Conservation (phyloP, 2,329 filamentous ascomycete genomes). For the Alternaria sp. region DNA sequence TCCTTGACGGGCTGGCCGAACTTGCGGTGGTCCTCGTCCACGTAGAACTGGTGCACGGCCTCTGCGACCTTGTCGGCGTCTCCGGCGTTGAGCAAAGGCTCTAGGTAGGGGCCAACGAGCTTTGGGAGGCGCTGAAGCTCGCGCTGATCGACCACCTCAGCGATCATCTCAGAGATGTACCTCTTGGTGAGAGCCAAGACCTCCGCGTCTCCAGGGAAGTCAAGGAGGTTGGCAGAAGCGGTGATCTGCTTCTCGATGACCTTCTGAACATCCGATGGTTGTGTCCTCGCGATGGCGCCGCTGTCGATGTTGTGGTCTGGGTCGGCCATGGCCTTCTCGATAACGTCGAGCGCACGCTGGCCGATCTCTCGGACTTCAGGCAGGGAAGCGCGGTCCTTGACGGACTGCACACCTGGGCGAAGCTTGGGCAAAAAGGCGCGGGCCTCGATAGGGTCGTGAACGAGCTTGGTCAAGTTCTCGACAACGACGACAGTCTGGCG, state of each 20-base stretch:
- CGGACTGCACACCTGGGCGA: conserved; percentile 88
- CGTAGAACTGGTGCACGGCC: conserved; percentile 76
- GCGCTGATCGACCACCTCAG: conserved; percentile 85
- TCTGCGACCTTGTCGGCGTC: conserved; percentile 71
- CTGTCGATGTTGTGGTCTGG: conserved; percentile 61
- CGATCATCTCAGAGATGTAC: conserved; percentile 84
- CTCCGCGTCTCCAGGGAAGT: conserved; percentile 65
- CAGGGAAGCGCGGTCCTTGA: conserved; percentile 85
- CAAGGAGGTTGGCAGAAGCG: conserved; percentile 68
- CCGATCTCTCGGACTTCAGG: conserved; percentile 94
- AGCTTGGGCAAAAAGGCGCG: conserved; percentile 94
- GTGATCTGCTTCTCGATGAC: conserved; percentile 79
- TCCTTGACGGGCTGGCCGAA: conserved; percentile 84
- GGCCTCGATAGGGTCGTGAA: conserved; percentile 94
- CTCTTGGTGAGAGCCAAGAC: conserved; percentile 71
- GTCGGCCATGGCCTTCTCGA: conserved; percentile 86
- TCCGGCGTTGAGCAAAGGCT: conserved; percentile 68
- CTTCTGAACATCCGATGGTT: conserved; percentile 74
- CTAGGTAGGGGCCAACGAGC: conserved; percentile 77
- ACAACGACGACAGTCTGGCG: conserved; percentile 96
- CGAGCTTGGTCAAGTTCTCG: conserved; percentile 97
- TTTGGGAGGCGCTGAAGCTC: conserved; percentile 74
- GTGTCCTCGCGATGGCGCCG: conserved; percentile 67
- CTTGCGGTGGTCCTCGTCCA: conserved; percentile 85
- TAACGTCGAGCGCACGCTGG: conserved; percentile 79